Base-by-base conservation (phyloP, 441 rosid species). In the Jatropha multifida region DNA sequence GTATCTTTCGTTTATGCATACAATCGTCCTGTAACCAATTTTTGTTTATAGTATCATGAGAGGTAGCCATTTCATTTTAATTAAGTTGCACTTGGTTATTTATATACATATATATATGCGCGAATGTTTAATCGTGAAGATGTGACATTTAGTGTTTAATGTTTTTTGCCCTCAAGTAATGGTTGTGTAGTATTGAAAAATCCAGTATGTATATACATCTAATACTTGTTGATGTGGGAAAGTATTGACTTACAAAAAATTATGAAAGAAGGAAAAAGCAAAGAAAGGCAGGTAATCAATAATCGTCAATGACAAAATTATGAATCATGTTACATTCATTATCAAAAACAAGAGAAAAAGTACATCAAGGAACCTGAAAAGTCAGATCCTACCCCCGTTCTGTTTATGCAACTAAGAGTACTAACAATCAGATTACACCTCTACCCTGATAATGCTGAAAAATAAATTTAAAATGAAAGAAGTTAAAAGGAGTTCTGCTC, bases 361-460 rank as follows among this genome's bases (percentile, higher is more conserved):
- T 17, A 55, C 56, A 65, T 41, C 56, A 41, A 37, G 41, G 44
- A 49, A 68, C 49, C 71, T 68, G 26, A 7, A 69, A 41, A 11
- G 11, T 32, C 46, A 37, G 18, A 26, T 65, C 27, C 65, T 6
- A 13, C 41, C 76, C 2, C 65, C 17, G 4, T 41, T 65, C 52
- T 40, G 6, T 51, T 74, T 42, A 63, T 55, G 65, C 42, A 62
- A 74, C 26, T 26, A 41, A 5, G 32, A 66, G 27, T 37, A 14
- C 76, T 40, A 65, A 59, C 18, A 26, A 66, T 54, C 62, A 73
- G 15, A 74, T 64, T 65, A 49, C 38, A 54, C 20, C 17, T 52
- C 59, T 15, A 17, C 3, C 32, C 20, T 66, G 37, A n/a, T 23
- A n/a, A 17, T 26, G 18, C 40, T 46, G 18, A 9, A 15, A 18